A percentile compares a stretch with the other conserved stretches of the same genome.
Conservation (phyloP, 1,284 basidiomycete species). For the Melampsora americana region DNA sequence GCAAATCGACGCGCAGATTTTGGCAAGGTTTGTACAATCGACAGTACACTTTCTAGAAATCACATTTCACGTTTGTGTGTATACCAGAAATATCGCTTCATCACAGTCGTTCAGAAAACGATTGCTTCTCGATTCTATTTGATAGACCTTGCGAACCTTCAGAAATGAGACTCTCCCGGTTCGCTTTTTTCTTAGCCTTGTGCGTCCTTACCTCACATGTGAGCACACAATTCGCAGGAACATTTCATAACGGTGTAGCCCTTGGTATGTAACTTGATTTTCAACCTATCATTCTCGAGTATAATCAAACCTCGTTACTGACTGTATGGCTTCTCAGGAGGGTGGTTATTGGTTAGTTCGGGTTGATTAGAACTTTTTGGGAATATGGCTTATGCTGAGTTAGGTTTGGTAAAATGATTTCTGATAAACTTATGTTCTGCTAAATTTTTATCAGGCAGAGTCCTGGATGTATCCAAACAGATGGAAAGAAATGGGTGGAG, state of each 20-base stretch:
- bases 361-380: background rate
- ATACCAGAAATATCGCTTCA: no score
- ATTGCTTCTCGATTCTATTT: no score
- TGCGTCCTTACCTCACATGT: background rate
- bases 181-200: background rate
- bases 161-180: background rate
- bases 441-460: conserved; percentile 53
- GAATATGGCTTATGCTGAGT: background rate
- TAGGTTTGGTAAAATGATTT: background rate
- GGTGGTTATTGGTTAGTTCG: conserved; percentile 34
- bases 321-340: conserved; percentile 3
- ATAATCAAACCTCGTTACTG: no score
- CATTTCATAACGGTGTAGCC: background rate
- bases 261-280: background rate
- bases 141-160: no score
- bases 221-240: background rate
- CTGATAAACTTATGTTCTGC: conserved; percentile 58
- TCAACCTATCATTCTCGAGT: no score
- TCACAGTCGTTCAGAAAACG: no score
- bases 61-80: no score
- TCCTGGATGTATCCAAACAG: conserved; percentile 70
- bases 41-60: no score
- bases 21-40: no score
- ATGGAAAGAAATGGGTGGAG: conserved; percentile 67
- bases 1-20: no score